These are phyloP conservation scores for Verticillium zaregamsianum DNA, from an alignment of 2,329 filamentous ascomycete genomes.

Conservation along the genomic window DNA sequence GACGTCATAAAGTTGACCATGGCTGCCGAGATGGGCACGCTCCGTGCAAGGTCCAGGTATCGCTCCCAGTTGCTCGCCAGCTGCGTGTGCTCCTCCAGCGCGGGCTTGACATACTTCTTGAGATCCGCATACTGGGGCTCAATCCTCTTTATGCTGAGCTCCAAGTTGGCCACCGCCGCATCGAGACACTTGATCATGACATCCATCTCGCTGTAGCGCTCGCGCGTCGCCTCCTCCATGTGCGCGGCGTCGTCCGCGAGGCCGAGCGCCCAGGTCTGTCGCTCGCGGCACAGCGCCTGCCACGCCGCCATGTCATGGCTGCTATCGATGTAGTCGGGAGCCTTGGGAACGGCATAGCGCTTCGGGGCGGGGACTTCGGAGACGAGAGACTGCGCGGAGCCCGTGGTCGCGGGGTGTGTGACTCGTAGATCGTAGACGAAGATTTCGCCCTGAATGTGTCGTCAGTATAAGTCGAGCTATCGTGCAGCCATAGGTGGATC, in stretches of 20 bases:
- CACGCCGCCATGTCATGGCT: slow-evolving; percentile 81
- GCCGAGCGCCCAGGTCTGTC: slow-evolving; percentile 73
- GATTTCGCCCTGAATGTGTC: slow-evolving; percentile 65
- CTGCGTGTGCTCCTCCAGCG: slow-evolving; percentile 63
- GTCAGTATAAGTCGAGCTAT: slow-evolving; percentile 6
- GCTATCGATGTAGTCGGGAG: slow-evolving; percentile 80
- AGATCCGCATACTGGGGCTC: slow-evolving; percentile 69
- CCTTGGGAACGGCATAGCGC: slow-evolving; percentile 54
- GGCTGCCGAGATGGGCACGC: slow-evolving; percentile 58
- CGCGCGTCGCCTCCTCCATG: slow-evolving; percentile 58
- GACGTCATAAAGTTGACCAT: slow-evolving; percentile 65
- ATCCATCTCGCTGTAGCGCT: slow-evolving; percentile 68
- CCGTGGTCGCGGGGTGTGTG: slow-evolving; percentile 52
- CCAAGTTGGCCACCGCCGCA: slow-evolving; percentile 81
- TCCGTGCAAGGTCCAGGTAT: slow-evolving; percentile 61
- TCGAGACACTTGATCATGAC: slow-evolving; percentile 76
- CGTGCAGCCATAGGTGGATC: slow-evolving; percentile 10
- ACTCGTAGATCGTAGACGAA: slow-evolving; percentile 87
- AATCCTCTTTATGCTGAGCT: slow-evolving; percentile 67
- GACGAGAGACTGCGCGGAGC: slow-evolving; percentile 36
- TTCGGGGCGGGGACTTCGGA: slow-evolving; percentile 47
- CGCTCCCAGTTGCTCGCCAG: slow-evolving; percentile 64
- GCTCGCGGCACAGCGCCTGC: slow-evolving; percentile 78
- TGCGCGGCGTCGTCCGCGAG: slow-evolving; percentile 65
- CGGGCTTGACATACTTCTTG: slow-evolving; percentile 64